phyloP scores from a whole-genome alignment of 805 yeast genomes.

The Blastobotrys peoriensis region DNA sequence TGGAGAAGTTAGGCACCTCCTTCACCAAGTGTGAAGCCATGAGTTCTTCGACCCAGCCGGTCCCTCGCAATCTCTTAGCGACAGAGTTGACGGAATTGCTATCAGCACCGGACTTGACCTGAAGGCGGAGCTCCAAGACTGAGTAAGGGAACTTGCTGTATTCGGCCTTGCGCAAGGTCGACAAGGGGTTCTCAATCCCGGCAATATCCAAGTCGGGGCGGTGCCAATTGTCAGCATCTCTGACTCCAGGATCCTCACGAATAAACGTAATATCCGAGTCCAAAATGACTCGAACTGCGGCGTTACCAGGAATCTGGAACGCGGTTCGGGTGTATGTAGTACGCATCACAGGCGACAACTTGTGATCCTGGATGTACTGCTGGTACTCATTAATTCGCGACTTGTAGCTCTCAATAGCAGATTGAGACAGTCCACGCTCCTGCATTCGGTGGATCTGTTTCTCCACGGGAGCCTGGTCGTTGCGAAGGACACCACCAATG shows the following conservation, averaged over 20 bases:
- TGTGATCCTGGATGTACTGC: conserved; percentile 54
- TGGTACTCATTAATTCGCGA: conserved; percentile 56
- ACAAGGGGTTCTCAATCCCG: conserved; percentile 58
- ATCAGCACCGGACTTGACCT: conserved; percentile 35
- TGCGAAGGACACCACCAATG: conserved; percentile 63
- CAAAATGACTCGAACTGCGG: conserved; percentile 80
- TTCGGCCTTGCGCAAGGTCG: conserved; percentile 80
- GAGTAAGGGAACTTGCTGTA: conserved; percentile 64
- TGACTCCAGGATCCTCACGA: conserved; percentile 84
- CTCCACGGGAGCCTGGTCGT: conserved; percentile 40
- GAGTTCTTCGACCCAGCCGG: conserved; percentile 77
- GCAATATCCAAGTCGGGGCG: conserved; percentile 80
- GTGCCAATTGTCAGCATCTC: conserved; percentile 89
- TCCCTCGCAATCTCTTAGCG: neutral
- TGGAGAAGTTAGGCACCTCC: conserved; percentile 90
- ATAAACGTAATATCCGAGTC: conserved; percentile 84
- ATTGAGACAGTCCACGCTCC: conserved; percentile 52
- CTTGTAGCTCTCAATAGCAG: conserved; percentile 46
- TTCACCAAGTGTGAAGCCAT: conserved; percentile 78
- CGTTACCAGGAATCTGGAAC: conserved; percentile 97
- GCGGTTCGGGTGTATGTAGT: conserved; percentile 88
- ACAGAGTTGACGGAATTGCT: conserved; percentile 6
- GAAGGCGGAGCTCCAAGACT: conserved; percentile 79
- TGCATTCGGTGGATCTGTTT: conserved; percentile 55
- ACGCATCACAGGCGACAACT: conserved; percentile 80